These are phyloP conservation scores for Cladosporium sp. DNA, from an alignment of 2,329 filamentous ascomycete genomes.

Conservation along the genomic window DNA sequence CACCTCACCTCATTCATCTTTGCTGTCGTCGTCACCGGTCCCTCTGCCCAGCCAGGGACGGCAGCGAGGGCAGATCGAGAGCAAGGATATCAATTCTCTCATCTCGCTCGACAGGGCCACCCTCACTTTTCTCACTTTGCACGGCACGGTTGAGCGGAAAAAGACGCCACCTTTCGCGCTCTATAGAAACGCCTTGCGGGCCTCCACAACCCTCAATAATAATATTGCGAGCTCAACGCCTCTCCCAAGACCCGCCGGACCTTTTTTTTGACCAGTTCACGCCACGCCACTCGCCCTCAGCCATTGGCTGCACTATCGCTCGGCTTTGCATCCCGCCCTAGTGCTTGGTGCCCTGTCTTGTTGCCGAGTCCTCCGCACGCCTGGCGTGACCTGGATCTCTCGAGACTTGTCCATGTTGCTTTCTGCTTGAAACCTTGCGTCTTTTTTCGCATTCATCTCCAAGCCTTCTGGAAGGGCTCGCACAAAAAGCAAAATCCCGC, in stretches of 20 bases:
- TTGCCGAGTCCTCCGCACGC: constrained; percentile 9
- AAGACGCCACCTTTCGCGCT: constrained; percentile 3
- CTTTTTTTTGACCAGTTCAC: neutral
- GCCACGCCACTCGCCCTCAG: neutral
- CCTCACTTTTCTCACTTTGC: too few species aligned
- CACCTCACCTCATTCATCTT: too few species aligned
- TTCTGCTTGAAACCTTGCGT: neutral
- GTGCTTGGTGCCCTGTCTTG: constrained; percentile 3
- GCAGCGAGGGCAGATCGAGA: too few species aligned
- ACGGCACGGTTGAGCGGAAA: constrained; percentile 3
- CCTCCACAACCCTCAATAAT: neutral
- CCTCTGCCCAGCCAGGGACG: too few species aligned
- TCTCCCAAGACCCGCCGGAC: neutral
- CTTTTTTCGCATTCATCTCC: neutral
- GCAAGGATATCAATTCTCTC: too few species aligned
- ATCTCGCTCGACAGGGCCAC: too few species aligned
- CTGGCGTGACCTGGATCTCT: constrained; percentile 1
- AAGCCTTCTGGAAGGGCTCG: neutral
- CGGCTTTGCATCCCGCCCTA: constrained; percentile 6
- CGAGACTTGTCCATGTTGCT: neutral
- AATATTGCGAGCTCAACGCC: constrained; percentile 1
- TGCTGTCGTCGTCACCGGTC: too few species aligned
- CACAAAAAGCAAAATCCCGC: neutral
- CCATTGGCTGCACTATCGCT: constrained; percentile 9
- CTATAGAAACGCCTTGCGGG: neutral